Base-by-base conservation (phyloP, 148 eudicot species). In the Dianthus caryophyllus region DNA sequence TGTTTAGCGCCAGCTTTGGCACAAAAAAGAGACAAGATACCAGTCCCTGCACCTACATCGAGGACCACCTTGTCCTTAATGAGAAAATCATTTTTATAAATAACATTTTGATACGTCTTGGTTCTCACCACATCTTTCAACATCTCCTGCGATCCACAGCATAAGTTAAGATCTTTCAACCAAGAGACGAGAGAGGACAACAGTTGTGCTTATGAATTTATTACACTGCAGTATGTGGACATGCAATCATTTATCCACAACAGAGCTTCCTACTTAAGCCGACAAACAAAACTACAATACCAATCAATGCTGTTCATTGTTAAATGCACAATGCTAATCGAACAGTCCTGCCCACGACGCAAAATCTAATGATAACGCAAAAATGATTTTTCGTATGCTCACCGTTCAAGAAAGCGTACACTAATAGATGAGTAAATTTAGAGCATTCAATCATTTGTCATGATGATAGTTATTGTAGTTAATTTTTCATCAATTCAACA, bases 11-110 rank as follows among this genome's bases (percentile, higher is more conserved):
- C 99, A 21, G 88, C 94, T 85, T 95, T 95, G 69, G 99, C 99
- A 78, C 97, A 90, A 73, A 95, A 95, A 36, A 95, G 97, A 41
- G 99, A 95, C 51, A 95, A 73, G 43, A 95, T 95, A 73, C 99
- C 99, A 54, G 99, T 95, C 46, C 99, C 99, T 67, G 99, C 99
- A 70, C 99, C 99, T 47, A 95, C 99, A 63, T 95, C 99, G 69
- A 95, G 97, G 60, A 90, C 97, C 38, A 95, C 64, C 80, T 95
- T 95, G 69, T 87, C 99, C 81, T 90, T 90, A 82, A 90, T 75
- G 18, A 95, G 81, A 76, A 90, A 90, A 16, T 71, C 66, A 61
- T 95, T 95, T 66, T 85, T 84, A 74, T 87, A 90, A 49, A 95
- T 90, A 31, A 88, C 99, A 79, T 88, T 83, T 80, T 86, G 93